These are phyloP conservation scores for Gonapodya prolifera DNA, from an alignment of 192 early-diverging fungal species.

Conservation along the genomic window DNA sequence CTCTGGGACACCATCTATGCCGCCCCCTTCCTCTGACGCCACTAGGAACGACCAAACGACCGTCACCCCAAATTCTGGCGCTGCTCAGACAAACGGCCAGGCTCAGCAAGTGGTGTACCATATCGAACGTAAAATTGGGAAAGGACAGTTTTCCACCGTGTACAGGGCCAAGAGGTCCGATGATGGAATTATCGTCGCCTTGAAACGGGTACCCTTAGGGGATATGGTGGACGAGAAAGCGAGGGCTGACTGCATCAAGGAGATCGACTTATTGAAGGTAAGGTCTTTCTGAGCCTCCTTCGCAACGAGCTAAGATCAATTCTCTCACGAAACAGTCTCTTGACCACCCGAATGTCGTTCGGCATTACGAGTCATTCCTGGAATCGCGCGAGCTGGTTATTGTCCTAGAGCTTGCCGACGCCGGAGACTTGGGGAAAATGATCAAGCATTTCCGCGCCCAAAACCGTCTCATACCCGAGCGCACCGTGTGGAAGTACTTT, in stretches of 20 bases:
- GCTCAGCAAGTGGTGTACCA: slow-evolving; percentile 2
- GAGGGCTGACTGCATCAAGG: slow-evolving; percentile 10
- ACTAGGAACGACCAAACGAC: too few relatives aligned
- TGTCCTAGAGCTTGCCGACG: slow-evolving; percentile 10
- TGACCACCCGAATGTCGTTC: slow-evolving; percentile 5
- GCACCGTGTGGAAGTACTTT: slow-evolving; percentile 12
- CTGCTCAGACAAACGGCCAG: too few relatives aligned
- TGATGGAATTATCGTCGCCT: background rate
- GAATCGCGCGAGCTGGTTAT: slow-evolving; percentile 9
- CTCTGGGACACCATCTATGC: too few relatives aligned
- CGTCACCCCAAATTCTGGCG: too few relatives aligned
- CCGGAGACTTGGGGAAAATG: slow-evolving; percentile 9
- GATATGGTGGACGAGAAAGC: slow-evolving; percentile 7
- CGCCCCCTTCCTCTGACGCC: too few relatives aligned
- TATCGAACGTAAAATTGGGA: slow-evolving; percentile 10
- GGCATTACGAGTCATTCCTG: slow-evolving; percentile 4
- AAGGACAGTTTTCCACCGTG: slow-evolving; percentile 13
- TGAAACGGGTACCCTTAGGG: slow-evolving; percentile 3
- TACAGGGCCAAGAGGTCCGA: background rate
- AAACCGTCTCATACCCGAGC: slow-evolving; percentile 8
- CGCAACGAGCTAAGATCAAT: background rate
- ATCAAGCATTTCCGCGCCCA: slow-evolving; percentile 9
- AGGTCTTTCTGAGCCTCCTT: background rate
- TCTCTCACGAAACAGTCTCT: slow-evolving; percentile 3
- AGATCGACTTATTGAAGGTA: slow-evolving; percentile 9